phyloP scores from a whole-genome alignment of 2,329 filamentous ascomycete genomes.

The Phoma sp. region DNA sequence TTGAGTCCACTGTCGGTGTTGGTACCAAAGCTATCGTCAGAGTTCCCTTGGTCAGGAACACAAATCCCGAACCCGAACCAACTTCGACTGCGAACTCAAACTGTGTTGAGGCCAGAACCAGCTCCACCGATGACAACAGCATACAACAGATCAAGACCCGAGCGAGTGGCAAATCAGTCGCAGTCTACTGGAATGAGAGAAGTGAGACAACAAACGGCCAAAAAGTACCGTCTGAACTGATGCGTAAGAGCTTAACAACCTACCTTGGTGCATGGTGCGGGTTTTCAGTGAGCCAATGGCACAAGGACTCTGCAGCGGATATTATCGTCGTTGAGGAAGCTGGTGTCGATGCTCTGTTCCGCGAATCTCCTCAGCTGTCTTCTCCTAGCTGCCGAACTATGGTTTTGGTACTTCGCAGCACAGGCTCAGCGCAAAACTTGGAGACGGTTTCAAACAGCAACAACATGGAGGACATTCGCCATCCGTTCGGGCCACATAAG shows the following conservation, averaged over 20 bases:
- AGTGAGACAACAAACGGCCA: background rate
- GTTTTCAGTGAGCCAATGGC: conserved; percentile 9
- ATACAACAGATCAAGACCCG: background rate
- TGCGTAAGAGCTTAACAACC: conserved; percentile 6
- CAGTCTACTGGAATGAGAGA: background rate
- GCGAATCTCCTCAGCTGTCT: background rate
- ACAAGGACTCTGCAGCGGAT: background rate
- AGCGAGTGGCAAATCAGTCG: background rate
- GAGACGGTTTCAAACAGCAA: conserved; percentile 1
- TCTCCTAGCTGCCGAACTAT: background rate
- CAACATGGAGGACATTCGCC: conserved; percentile 46
- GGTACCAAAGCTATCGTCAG: conserved; percentile 14
- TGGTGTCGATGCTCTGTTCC: background rate
- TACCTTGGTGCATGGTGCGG: conserved; percentile 31
- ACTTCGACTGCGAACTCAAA: background rate
- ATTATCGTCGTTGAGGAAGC: conserved; percentile 11
- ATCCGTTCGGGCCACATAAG: conserved; percentile 51
- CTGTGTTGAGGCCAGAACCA: no score
- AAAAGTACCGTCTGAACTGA: conserved; percentile 7
- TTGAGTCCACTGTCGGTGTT: conserved; percentile 12
- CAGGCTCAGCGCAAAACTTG: background rate
- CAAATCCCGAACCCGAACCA: background rate
- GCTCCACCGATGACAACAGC: background rate
- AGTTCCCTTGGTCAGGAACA: conserved; percentile 10
- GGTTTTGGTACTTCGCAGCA: conserved; percentile 6